Evolutionary conservation across 768 basidiomycete species (phyloP), one percentile per base, ranked within the genome.

Genomic region (Suillus cothurnatus): DNA sequence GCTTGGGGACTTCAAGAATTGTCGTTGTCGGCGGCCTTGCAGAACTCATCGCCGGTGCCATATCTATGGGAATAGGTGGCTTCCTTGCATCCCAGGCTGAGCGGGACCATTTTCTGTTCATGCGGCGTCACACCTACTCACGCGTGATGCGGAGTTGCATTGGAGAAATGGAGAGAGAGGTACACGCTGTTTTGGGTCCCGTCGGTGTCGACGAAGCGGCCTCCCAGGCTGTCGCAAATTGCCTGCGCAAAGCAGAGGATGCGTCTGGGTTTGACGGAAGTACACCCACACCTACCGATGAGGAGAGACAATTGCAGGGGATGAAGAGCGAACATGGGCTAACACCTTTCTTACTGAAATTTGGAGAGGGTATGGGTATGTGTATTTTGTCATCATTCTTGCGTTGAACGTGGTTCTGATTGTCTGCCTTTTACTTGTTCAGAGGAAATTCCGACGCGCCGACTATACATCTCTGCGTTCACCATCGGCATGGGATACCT

Each of bases 51-150:
- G 94, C 96, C 2, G 97, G 97, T 8, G 93, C 96, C 15, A 93
- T 99, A 56, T 95, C 93, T 2, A 99, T 99, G 97, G 97, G 97
- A 66, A 92, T 99, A 47, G 97, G 97, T 61, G 97, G 97, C n/a
- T 98, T 97, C 84, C 89, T 99, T 58, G 95, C 95, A 3, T 95
- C 96, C 1, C 94, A 99, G 78, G 91, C 97, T 36, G 97, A 99
- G 77, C 90, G 95, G 53, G 97, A 98, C 75, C 92, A 97, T 77
- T 96, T 91, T 75, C 91, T 89, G 55, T 97, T 92, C 78, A 85
- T 91, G 34, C 86, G 83, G 34, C 83, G 85, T 47, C 85, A 89
- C 66, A 96, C 94, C 11, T 81, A 88, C 52, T 84, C 89, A 21
- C 89, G 96, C 36, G 95, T 99, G n/a, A 75, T 85, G 4, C 88